Base-by-base conservation (phyloP, 2,329 filamentous ascomycete species). In the Ceratocystis destructans region DNA sequence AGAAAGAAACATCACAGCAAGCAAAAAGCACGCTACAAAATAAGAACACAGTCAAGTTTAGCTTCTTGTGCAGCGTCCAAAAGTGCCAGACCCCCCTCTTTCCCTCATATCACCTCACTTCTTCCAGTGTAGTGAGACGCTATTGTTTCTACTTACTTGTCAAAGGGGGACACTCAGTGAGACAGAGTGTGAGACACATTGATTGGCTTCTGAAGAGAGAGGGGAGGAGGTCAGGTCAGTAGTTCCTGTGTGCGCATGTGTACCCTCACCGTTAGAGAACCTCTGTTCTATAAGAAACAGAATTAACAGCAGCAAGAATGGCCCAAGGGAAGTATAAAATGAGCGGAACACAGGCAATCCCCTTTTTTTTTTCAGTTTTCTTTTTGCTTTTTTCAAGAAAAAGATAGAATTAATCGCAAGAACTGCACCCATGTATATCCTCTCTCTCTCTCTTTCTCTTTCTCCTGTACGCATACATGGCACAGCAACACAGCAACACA, bases 41-140 rank as follows among this genome's bases (percentile, higher is more conserved):
- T 10, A 31, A 33, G 53, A 22, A 8, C 31, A 28, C 53, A 57
- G 53, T 31, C 7, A 57, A 57, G 53, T 17, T 57, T 31, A 31
- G 53, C 31, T 57, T 57, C 53, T 57, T 57, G 53, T 57, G 53
- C 53, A 57, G 53, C 53, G 53, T 57, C 53, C 53, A 57, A 57
- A 57, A 57, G 53, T 57, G 22, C 53, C 53, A 57, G 53, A 57
- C 22, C 10, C 53, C 53, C 28, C 20, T 20, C 45, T 20, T 10
- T 20, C 5, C 45, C 45, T 20, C 45, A n/a, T 48, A 5, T 20
- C 45, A n/a, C 45, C 20, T 48, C 45, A 20, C n/a, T 22, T 50
- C 48, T 22, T 6, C 55, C 55, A 59, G 31, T 33, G 28, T 37
- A n/a, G 25, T 59, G 55, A 59, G 55, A 59, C 55, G 55, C 28